Percentiles rank a stretch among this genome's conserved stretches.
phyloP scores from a whole-genome alignment of 257 asterid genomes.

The Primulina tabacum region DNA sequence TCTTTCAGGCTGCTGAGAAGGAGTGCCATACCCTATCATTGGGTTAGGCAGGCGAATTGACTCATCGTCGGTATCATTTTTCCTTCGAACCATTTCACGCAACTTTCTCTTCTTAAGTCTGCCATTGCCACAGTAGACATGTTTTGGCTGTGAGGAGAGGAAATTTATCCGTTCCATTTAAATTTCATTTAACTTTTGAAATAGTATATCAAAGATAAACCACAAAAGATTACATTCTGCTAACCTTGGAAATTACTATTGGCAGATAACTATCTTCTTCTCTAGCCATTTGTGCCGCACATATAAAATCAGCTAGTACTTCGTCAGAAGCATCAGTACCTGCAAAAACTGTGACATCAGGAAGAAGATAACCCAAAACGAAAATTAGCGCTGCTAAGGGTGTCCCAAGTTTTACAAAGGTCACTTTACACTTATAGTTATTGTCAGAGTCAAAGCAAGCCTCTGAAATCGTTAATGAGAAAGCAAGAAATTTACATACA shows the following conservation, averaged over 20 bases:
- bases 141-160: conserved; percentile 36
- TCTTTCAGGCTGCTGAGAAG: conserved; percentile 31
- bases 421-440: neutral
- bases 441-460: conserved; percentile 14
- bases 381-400: neutral
- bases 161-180: neutral
- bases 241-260: conserved; percentile 56
- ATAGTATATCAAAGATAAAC: neutral
- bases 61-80: conserved; percentile 27
- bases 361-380: conserved; percentile 16
- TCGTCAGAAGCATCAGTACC: conserved; percentile 61
- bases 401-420: neutral
- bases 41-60: conserved; percentile 59
- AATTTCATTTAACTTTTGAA: conserved; percentile 1
- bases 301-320: conserved; percentile 59
- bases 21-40: conserved; percentile 61
- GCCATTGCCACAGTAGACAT: conserved; percentile 27
- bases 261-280: conserved; percentile 51
- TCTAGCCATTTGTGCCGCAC: conserved; percentile 79
- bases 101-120: conserved; percentile 43
- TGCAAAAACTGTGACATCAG: conserved; percentile 33
- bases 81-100: conserved; percentile 27
- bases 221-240: neutral
- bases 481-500: neutral
- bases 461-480: neutral